Base-by-base conservation (phyloP, 1,284 basidiomycete species). In the Puccinia coronata region DNA sequence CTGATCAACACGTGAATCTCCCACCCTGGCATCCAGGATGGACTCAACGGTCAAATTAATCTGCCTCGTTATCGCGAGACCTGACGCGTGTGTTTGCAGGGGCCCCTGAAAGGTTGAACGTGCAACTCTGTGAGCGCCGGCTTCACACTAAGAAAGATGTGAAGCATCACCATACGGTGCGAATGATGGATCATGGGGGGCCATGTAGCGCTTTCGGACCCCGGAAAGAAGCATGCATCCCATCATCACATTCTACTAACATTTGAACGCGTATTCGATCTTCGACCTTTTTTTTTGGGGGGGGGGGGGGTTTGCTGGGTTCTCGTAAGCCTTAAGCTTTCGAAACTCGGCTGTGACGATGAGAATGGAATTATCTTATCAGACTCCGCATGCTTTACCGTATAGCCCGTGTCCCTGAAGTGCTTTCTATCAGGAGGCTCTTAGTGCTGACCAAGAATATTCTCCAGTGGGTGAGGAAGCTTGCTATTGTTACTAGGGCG, bases 61-160 rank as follows among this genome's bases (percentile, higher is more conserved):
- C 34, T 34, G 61, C 36, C 41, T 63, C 61, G 61, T 63, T 34
- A 63, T 63, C 61, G 61, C 59, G 59, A 61, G 31, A 63, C 36
- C 61, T 36, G 61, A 63, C 61, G 36, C 18, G 61, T 31, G 36
- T 41, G 61, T 36, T n/a, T n/a, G n/a, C 20, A 36, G 9, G 1
- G 61, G n/a, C 61, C 31, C 61, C 61, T 63, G 34, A 39, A 63
- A 63, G 9, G 61, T 63, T 63, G 36, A 63, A 63, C 31, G 28
- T 39, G 36, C 23, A 39, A 20, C 23, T 36, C 41, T 41, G 61
- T 63, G 61, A 36, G 36, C 23, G 28, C n/a, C n/a, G n/a, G n/a
- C n/a, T n/a, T n/a, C n/a, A n/a, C n/a, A n/a, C n/a, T n/a, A n/a
- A n/a, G n/a, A n/a, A n/a, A n/a, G n/a, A n/a, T n/a, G n/a, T n/a